These are phyloP conservation scores for Tulasnella sp. DNA, from an alignment of 768 basidiomycete species.

Conservation along the genomic window DNA sequence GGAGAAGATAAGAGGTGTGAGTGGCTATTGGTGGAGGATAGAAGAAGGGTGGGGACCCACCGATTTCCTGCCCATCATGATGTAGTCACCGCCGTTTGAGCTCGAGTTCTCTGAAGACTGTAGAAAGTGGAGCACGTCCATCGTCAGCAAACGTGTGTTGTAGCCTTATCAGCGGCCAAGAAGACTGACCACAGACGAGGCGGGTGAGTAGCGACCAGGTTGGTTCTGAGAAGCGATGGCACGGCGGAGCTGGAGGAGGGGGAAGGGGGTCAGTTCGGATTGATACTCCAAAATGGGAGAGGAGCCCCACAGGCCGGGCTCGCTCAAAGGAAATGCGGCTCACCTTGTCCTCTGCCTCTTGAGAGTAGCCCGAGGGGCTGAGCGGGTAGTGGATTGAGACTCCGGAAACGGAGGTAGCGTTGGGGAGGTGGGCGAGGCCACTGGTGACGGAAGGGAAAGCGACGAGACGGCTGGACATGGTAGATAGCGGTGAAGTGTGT, in stretches of 20 bases:
- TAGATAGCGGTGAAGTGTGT: neutral
- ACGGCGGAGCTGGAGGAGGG: slow-evolving; percentile 6
- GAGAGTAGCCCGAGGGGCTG: neutral
- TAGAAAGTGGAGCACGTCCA: neutral
- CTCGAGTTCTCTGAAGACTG: slow-evolving; percentile 8
- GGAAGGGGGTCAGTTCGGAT: neutral
- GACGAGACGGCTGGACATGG: slow-evolving; percentile 10
- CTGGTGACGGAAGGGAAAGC: slow-evolving; percentile 12
- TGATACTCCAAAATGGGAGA: neutral
- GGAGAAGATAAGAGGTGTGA: neutral
- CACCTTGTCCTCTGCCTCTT: slow-evolving; percentile 11
- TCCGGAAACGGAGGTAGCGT: slow-evolving; percentile 3
- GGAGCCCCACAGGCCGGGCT: neutral
- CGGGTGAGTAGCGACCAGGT: slow-evolving; percentile 4
- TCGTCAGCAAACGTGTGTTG: neutral
- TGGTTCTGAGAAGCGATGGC: slow-evolving; percentile 10
- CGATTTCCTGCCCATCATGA: slow-evolving; percentile 11
- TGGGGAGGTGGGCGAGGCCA: slow-evolving; percentile 5
- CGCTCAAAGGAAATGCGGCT: neutral
- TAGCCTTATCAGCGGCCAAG: neutral
- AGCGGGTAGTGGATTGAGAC: slow-evolving; percentile 9
- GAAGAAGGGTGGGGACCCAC: neutral
- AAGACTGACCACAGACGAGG: slow-evolving; percentile 10
- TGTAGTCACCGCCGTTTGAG: slow-evolving; percentile 8
- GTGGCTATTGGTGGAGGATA: neutral